Evolutionary conservation across 176 grass and related monocot genomes (phyloP).

Genomic region (Dendrocalamus sinicus): DNA sequence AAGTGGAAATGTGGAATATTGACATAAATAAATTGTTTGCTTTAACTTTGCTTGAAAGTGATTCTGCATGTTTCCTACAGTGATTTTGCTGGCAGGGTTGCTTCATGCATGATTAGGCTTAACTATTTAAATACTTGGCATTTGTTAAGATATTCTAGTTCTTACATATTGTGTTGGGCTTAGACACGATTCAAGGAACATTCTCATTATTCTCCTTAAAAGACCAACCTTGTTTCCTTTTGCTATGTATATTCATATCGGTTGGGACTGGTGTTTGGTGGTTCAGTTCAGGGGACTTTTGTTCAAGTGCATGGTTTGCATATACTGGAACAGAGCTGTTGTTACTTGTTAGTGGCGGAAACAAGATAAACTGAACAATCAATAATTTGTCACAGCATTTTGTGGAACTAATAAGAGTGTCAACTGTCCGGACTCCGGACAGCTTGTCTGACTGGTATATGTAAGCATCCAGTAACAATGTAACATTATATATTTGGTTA

Average conservation of each 20-base stretch:
- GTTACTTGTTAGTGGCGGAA: not conserved
- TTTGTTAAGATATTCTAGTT: not conserved
- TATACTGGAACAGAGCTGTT: not conserved
- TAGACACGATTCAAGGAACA: not conserved
- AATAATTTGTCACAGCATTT: not conserved
- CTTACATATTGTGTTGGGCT: not conserved
- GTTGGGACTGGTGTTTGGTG: not conserved
- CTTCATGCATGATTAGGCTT: not conserved
- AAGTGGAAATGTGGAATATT: slow-evolving; percentile 56
- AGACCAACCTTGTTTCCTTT: not conserved
- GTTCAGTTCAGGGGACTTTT: not conserved
- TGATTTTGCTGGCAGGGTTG: not conserved
- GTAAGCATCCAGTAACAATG: not conserved
- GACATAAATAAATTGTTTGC: slow-evolving; percentile 4
- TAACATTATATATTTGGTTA: not conserved
- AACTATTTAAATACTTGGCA: not conserved
- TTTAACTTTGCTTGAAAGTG: not conserved
- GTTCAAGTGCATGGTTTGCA: not conserved
- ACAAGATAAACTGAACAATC: not conserved
- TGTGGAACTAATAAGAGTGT: not conserved
- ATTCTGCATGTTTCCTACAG: not conserved
- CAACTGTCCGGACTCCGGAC: not conserved
- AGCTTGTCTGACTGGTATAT: not conserved
- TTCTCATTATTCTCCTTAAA: slow-evolving; percentile 12
- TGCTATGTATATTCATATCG: not conserved